A percentile compares a stretch with the other conserved stretches of the same genome.
Conservation (phyloP, 2,329 filamentous ascomycete genomes). For the Penicillium sclerotiorum region DNA sequence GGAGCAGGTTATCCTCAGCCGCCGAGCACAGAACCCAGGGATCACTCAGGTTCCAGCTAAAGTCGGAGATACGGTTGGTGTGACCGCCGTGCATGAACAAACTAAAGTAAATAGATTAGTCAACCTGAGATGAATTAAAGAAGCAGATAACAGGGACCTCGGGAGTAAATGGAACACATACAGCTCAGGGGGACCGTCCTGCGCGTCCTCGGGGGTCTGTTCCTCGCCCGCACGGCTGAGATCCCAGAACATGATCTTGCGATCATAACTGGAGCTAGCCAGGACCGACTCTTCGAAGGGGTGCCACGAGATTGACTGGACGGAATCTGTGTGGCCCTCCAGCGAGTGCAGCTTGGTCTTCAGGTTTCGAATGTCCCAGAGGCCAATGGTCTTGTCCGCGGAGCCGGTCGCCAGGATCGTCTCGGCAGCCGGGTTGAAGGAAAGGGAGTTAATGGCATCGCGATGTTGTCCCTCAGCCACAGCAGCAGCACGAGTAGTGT, state of each 20-base stretch:
- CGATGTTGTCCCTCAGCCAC: conserved; percentile 74
- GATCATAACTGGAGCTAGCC: conserved; percentile 88
- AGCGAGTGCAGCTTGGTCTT: conserved; percentile 88
- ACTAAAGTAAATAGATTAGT: conserved; percentile 33
- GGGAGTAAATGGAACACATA: conserved; percentile 57
- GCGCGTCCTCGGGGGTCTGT: conserved; percentile 89
- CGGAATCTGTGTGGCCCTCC: conserved; percentile 83
- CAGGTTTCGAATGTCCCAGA: conserved; percentile 93
- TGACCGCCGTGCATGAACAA: conserved; percentile 99
- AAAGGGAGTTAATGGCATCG: conserved; percentile 93
- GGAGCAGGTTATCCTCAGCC: conserved; percentile 93
- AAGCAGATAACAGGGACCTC: too few species aligned
- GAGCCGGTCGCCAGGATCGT: conserved; percentile 89
- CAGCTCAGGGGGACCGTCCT: conserved; percentile 94
- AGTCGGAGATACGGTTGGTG: conserved; percentile 94
- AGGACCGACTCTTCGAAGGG: conserved; percentile 86
- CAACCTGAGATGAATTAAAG: conserved; percentile 34
- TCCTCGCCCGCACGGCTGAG: conserved; percentile 89
- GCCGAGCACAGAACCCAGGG: conserved; percentile 96
- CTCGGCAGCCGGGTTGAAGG: conserved; percentile 92
- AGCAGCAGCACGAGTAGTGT: conserved; percentile 68
- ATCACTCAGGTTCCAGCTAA: conserved; percentile 96
- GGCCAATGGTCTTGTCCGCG: conserved; percentile 88
- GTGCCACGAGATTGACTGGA: conserved; percentile 94
- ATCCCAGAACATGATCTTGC: conserved; percentile 96